Evolutionary conservation across 2,329 filamentous ascomycete genomes (phyloP).

Genomic region (Biscogniauxia sp.): DNA sequence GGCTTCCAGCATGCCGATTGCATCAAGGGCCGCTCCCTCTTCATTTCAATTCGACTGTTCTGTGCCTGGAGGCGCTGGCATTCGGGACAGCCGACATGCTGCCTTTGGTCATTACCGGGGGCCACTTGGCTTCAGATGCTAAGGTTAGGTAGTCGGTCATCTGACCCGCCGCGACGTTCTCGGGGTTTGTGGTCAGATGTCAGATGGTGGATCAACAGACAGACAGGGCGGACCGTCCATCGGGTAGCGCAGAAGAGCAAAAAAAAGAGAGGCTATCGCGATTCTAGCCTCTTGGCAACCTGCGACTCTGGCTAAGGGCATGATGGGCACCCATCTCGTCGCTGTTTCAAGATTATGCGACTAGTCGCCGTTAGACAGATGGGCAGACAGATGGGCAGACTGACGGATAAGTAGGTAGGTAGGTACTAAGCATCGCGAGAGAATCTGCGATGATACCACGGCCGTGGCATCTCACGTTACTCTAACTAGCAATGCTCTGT

Average conservation of each 20-base stretch:
- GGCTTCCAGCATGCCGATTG: slow-evolving; percentile 12
- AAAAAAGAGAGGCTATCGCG: background rate
- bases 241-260: background rate
- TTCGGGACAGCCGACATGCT: background rate
- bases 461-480: slow-evolving; percentile 13
- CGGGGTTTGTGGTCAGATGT: background rate
- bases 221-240: background rate
- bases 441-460: slow-evolving; percentile 2
- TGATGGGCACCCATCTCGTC: slow-evolving; percentile 2
- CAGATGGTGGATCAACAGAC: background rate
- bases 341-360: slow-evolving; percentile 17
- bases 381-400: background rate
- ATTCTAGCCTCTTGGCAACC: slow-evolving; percentile 15
- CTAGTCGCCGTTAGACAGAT: background rate
- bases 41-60: background rate
- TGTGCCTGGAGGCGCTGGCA: background rate
- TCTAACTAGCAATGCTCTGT: background rate
- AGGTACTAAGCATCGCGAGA: background rate
- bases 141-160: slow-evolving; percentile 1
- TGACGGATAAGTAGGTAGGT: too few relatives aligned
- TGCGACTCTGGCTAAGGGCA: slow-evolving; percentile 10
- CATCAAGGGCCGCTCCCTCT: slow-evolving; percentile 3
- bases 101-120: background rate
- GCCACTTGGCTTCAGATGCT: background rate
- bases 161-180: background rate